Percentiles rank a stretch among this genome's conserved stretches.
Conservation (phyloP, 83 land plant genomes). For the Picea abies region DNA sequence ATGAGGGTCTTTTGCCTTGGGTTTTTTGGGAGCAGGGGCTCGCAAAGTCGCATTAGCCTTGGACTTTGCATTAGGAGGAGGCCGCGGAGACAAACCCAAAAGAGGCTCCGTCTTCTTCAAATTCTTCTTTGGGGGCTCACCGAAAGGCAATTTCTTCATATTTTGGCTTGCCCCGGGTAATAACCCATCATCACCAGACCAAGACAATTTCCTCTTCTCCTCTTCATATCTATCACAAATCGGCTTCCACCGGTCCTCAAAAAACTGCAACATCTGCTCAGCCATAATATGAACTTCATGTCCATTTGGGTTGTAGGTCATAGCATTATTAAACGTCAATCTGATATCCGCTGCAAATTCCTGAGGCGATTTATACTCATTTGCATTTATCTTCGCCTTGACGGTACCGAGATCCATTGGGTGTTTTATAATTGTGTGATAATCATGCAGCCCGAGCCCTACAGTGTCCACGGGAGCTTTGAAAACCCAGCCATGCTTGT, state of each 20-base stretch:
- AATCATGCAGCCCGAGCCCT: slow-evolving; percentile 75
- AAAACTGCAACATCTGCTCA: slow-evolving; percentile 37
- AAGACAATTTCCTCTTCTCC: slow-evolving; percentile 15
- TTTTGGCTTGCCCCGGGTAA: slow-evolving; percentile 4
- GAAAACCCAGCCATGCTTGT: slow-evolving; percentile 65
- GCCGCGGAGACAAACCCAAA: background rate
- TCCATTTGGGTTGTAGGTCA: slow-evolving; percentile 83
- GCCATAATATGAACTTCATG: slow-evolving; percentile 79
- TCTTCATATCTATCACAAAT: slow-evolving; percentile 35
- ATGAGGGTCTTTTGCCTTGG: slow-evolving; percentile 63
- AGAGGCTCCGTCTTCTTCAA: slow-evolving; percentile 14
- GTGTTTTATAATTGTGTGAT: slow-evolving; percentile 59
- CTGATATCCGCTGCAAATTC: slow-evolving; percentile 84
- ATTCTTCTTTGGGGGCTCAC: slow-evolving; percentile 10
- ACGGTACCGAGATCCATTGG: slow-evolving; percentile 97
- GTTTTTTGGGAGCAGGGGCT: slow-evolving; percentile 49
- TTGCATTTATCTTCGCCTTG: slow-evolving; percentile 43
- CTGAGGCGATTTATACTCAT: slow-evolving; percentile 41
- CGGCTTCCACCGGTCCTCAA: slow-evolving; percentile 58
- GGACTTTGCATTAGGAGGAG: background rate
- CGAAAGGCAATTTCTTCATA: slow-evolving; percentile 13
- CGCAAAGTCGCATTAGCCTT: slow-evolving; percentile 18
- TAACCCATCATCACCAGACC: background rate
- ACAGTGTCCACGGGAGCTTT: slow-evolving; percentile 79
- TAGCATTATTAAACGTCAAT: slow-evolving; percentile 83